Evolutionary conservation across 352 stramenopile species (phyloP).

Genomic region (Ophiocytium majus): DNA sequence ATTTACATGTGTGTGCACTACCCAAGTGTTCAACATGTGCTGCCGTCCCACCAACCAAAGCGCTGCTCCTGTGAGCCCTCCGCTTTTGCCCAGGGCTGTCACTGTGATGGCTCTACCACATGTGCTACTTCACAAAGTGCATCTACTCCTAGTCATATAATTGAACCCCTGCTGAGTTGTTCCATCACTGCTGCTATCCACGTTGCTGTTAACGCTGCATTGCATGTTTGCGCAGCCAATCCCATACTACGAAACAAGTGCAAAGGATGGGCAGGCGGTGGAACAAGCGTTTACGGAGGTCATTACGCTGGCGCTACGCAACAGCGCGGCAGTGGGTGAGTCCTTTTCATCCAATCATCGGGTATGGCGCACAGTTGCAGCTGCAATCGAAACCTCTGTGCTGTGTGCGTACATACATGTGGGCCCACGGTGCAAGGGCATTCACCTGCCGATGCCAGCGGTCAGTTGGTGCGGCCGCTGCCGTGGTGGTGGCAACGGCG

Average conservation of each 20-base stretch:
- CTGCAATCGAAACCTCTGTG: background rate
- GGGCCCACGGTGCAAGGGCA: background rate
- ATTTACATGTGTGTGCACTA: background rate
- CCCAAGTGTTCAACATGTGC: background rate
- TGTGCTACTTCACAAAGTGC: background rate
- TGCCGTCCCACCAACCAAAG: background rate
- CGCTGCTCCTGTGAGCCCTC: background rate
- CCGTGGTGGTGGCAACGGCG: too few relatives aligned
- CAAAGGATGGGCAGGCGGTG: slow-evolving; percentile 93
- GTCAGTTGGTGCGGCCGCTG: too few relatives aligned
- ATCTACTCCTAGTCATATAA: background rate
- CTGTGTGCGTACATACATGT: background rate
- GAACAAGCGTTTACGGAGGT: slow-evolving; percentile 85
- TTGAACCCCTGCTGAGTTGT: background rate
- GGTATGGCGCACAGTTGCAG: background rate
- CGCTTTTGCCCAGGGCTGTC: background rate
- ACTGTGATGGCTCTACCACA: background rate
- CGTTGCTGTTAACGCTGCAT: slow-evolving; percentile 20
- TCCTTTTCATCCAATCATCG: background rate
- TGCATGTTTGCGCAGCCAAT: slow-evolving; percentile 66
- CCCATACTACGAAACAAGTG: slow-evolving; percentile 95
- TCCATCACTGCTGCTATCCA: slow-evolving; percentile 14
- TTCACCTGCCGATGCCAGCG: background rate
- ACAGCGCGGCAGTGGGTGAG: slow-evolving; percentile 27
- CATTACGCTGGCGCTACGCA: slow-evolving; percentile 44